Percentiles rank a stretch among this genome's conserved stretches.
Conservation (phyloP, 106 monocot species). For the Platanthera zijinensis region DNA sequence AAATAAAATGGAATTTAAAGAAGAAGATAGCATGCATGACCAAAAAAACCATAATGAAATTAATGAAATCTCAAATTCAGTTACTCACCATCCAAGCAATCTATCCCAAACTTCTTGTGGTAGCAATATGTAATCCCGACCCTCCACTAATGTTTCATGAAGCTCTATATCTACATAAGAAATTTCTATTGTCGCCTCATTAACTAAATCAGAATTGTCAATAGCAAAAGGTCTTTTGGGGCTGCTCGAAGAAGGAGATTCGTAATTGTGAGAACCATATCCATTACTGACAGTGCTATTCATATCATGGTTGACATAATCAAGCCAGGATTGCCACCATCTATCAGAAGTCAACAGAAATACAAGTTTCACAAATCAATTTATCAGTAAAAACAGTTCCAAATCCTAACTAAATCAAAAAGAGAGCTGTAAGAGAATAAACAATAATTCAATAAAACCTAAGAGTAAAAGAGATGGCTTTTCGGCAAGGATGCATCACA, state of each 20-base stretch:
- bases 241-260: conserved; percentile 31
- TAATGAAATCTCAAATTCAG: not conserved
- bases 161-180: conserved; percentile 85
- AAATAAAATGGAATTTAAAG: not conserved
- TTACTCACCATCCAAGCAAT: conserved; percentile 76
- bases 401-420: not conserved
- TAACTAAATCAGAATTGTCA: conserved; percentile 86
- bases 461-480: not conserved
- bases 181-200: conserved; percentile 65
- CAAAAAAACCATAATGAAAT: not conserved
- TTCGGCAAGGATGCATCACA: not conserved
- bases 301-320: conserved; percentile 81
- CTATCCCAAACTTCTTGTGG: conserved; percentile 95
- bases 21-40: not conserved
- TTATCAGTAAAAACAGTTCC: not conserved
- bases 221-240: conserved; percentile 58
- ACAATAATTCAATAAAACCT: not conserved
- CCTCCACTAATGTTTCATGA: conserved; percentile 89
- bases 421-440: not conserved
- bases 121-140: conserved; percentile 91
- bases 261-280: conserved; percentile 47
- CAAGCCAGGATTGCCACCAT: conserved; percentile 98
- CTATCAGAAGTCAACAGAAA: conserved; percentile 25
- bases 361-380: not conserved
- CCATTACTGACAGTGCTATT: conserved; percentile 36